Evolutionary conservation across 352 stramenopile species (phyloP).

Genomic region (Paralagenidium karlingii): DNA sequence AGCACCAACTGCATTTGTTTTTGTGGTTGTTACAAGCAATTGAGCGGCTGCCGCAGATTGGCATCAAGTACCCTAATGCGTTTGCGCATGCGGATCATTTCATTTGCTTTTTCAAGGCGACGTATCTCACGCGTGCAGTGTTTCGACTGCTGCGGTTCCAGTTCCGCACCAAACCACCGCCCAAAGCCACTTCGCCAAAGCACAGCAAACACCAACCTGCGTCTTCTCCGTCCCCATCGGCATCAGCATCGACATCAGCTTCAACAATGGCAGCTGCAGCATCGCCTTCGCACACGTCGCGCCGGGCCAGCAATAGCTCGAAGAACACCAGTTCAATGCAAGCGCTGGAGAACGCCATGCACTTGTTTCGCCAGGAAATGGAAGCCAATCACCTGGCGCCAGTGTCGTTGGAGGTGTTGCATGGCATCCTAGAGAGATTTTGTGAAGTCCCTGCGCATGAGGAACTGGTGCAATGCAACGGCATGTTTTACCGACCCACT

Average conservation of each 20-base stretch:
- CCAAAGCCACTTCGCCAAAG: slow-evolving; percentile 4
- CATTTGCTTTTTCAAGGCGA: slow-evolving; percentile 37
- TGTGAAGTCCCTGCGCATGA: slow-evolving; percentile 10
- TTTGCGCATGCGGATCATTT: too few species aligned
- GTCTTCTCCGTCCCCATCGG: too few species aligned
- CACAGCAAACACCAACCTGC: slow-evolving; percentile 7
- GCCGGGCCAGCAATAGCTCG: too few species aligned
- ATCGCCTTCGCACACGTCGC: slow-evolving; percentile 15
- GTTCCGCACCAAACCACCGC: slow-evolving; percentile 4
- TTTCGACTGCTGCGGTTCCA: slow-evolving; percentile 33
- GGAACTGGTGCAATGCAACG: slow-evolving; percentile 19
- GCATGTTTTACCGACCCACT: slow-evolving; percentile 32
- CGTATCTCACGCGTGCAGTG: slow-evolving; percentile 31
- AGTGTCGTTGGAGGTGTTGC: slow-evolving; percentile 37
- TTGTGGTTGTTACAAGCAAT: slow-evolving; percentile 41
- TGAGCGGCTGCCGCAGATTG: slow-evolving; percentile 22
- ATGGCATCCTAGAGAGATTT: slow-evolving; percentile 27
- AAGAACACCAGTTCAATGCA: too few species aligned
- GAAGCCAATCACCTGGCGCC: slow-evolving; percentile 15
- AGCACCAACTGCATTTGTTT: slow-evolving; percentile 34
- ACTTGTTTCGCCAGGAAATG: slow-evolving; percentile 7
- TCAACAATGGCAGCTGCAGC: slow-evolving; percentile 1
- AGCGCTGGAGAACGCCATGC: slow-evolving; percentile 2
- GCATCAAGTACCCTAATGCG: slow-evolving; percentile 26
- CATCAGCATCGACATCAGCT: too few species aligned